Evolutionary conservation across 345 rosid species (phyloP), one percentile per base, ranked within the genome.

Genomic region (Laguncularia racemosa): DNA sequence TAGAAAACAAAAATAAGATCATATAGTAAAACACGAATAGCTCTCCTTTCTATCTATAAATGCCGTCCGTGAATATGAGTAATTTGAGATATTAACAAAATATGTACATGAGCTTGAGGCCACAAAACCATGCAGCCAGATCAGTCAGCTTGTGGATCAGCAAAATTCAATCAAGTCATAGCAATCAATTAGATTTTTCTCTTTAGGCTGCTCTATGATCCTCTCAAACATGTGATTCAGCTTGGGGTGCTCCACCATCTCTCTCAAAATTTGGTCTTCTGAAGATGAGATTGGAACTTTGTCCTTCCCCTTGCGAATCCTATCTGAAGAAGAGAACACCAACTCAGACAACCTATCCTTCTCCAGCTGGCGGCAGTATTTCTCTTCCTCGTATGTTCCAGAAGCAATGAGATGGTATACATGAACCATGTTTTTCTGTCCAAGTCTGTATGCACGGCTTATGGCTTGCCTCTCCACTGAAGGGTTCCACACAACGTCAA

Each of bases 401-500:
- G 69, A 73, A 5, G 67, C 68, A 48, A 92, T 68, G 21, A 92
- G 83, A 67, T 83, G 93, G 65, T 89, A 92, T 7, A 74, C 58
- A 62, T 81, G 64, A 3, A 92, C 98, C 28, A 80, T 62, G 13
- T 68, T 74, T 60, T 73, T 69, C 71, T 92, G 95, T 0, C 98
- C 96, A 16, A 81, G 74, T 58, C 96, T 75, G 63, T 74, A 84
- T 12, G 89, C 95, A 0, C 91, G 79, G 44, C 91, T 72, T 56
- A 89, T 83, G n/a, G 96, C 96, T 76, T 92, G 96, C 48, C 79
- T 80, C 61, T 78, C 95, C 4, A 89, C 91, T 1, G 92, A 70
- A 2, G 96, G 98, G 65, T 92, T 92, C 96, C 95, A 89, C 16
- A 78, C 80, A 6, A 86, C 90, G 50, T 89, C 96, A 6, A 92